These are phyloP conservation scores for Vigna radiata DNA, from an alignment of 306 rosid species.

Conservation along the genomic window DNA sequence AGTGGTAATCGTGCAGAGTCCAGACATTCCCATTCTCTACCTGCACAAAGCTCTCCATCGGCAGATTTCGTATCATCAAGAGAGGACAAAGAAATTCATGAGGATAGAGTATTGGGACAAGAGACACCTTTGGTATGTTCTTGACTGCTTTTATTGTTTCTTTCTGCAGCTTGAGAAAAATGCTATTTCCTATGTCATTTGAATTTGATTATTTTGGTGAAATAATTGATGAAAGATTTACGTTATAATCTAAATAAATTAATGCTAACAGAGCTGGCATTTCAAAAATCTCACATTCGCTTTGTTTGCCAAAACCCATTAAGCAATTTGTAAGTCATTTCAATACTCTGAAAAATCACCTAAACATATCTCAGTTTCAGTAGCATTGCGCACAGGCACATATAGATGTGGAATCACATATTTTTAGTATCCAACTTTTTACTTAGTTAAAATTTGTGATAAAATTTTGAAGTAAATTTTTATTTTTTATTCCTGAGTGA, in stretches of 20 bases:
- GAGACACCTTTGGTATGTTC: slow-evolving; percentile 85
- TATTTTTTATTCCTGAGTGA: neutral
- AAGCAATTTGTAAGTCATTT: slow-evolving; percentile 27
- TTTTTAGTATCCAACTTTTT: neutral
- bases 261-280: neutral
- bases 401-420: neutral
- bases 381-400: neutral
- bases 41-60: slow-evolving; percentile 77
- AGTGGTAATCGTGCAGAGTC: slow-evolving; percentile 64
- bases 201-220: neutral
- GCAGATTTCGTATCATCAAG: slow-evolving; percentile 67
- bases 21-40: slow-evolving; percentile 71
- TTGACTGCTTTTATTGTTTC: slow-evolving; percentile 35
- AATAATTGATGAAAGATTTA: neutral
- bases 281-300: slow-evolving; percentile 29
- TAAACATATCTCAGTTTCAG: slow-evolving; percentile 19
- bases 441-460: neutral
- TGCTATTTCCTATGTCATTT: slow-evolving; percentile 17
- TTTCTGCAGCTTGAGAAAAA: slow-evolving; percentile 33
- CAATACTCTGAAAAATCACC: slow-evolving; percentile 33
- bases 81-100: slow-evolving; percentile 67
- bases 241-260: neutral
- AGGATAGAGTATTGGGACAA: slow-evolving; percentile 73
- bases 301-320: slow-evolving; percentile 13
- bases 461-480: neutral